These are phyloP conservation scores for Cochlearia excelsa DNA, from an alignment of 345 rosid species.

Conservation along the genomic window DNA sequence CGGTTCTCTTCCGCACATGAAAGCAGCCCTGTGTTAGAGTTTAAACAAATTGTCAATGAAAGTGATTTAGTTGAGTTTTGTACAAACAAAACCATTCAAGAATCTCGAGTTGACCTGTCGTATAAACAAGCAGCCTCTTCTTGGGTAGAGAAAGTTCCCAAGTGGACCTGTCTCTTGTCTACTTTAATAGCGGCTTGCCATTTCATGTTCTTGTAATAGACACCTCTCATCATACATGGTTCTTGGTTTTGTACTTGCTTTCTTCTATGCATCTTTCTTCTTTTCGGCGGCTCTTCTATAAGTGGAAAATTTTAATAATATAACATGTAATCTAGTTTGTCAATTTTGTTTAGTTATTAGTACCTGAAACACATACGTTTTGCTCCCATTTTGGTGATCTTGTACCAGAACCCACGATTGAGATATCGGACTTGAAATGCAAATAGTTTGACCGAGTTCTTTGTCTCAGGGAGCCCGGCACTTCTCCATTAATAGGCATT, in stretches of 20 bases:
- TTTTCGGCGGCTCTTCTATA: conserved; percentile 76
- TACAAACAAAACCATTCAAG: neutral
- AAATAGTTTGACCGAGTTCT: conserved; percentile 16
- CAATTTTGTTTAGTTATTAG: neutral
- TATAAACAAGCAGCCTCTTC: conserved; percentile 92
- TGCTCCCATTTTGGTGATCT: conserved; percentile 22
- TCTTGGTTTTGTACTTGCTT: conserved; percentile 85
- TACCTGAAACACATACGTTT: conserved; percentile 16
- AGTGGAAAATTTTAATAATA: neutral
- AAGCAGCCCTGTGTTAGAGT: conserved; percentile 72
- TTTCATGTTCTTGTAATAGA: conserved; percentile 96
- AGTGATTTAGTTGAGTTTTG: neutral
- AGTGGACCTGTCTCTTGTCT: conserved; percentile 91
- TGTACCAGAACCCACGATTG: conserved; percentile 20
- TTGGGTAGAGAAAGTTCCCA: conserved; percentile 92
- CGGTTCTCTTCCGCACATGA: conserved; percentile 98
- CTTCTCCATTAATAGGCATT: conserved; percentile 13
- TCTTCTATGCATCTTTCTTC: conserved; percentile 87
- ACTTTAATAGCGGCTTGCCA: conserved; percentile 99
- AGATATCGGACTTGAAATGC: conserved; percentile 24
- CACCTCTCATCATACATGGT: conserved; percentile 95
- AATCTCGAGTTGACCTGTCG: conserved; percentile 57
- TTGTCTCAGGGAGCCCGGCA: neutral
- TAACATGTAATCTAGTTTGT: too few species aligned
- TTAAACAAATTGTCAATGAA: neutral